These are phyloP conservation scores for Ganoderma boninense DNA, from an alignment of 1,284 basidiomycete species.

Conservation along the genomic window DNA sequence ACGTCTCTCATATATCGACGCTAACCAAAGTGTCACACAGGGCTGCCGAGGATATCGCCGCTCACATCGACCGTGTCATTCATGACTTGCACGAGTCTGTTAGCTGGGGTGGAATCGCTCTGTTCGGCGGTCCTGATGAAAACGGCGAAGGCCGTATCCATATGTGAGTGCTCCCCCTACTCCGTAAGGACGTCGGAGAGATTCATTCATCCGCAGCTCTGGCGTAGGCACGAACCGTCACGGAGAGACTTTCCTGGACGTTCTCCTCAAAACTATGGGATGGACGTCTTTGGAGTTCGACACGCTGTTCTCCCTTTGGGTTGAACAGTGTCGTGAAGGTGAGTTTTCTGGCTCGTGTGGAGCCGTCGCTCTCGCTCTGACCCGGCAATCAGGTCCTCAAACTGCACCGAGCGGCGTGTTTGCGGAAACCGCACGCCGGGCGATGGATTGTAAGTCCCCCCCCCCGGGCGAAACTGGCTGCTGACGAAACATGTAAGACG, in stretches of 20 bases:
- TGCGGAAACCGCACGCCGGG: too few species aligned
- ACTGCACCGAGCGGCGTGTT: too few species aligned
- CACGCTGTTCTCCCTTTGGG: neutral
- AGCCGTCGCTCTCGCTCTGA: too few species aligned
- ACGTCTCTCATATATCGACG: neutral
- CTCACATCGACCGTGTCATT: neutral
- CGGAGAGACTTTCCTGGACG: neutral
- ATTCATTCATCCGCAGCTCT: neutral
- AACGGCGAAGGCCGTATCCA: neutral
- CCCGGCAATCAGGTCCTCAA: too few species aligned
- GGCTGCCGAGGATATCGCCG: neutral
- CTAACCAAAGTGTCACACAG: neutral
- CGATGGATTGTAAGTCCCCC: too few species aligned
- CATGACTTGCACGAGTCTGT: neutral
- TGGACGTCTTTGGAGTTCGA: neutral
- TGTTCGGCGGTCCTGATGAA: neutral
- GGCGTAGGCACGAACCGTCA: neutral
- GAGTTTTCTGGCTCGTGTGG: neutral
- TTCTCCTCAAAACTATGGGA: neutral
- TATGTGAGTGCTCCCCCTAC: neutral
- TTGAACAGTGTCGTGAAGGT: neutral
- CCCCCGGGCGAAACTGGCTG: too few species aligned
- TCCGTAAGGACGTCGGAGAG: too few species aligned
- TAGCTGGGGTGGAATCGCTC: neutral
- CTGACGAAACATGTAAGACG: too few species aligned